Percentiles rank a stretch among this genome's conserved stretches.
Evolutionary conservation across 257 asterid species (phyloP).

Genomic region (Striga asiatica): DNA sequence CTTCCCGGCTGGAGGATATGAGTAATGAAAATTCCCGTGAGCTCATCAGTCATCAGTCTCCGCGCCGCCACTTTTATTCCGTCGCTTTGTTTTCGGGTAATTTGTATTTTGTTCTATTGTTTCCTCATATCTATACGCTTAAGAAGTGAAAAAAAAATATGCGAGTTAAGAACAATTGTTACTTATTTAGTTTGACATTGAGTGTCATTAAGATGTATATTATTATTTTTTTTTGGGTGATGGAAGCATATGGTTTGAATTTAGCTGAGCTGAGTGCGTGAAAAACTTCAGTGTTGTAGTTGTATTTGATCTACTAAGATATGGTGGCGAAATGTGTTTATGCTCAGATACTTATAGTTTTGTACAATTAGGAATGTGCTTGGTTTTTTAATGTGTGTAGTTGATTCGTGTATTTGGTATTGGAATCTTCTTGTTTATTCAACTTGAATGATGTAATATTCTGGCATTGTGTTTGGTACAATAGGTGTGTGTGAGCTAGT

Average conservation of each 20-base stretch:
- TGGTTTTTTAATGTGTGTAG: too few species aligned
- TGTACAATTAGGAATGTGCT: too few species aligned
- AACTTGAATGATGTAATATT: too few species aligned
- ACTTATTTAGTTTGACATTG: neutral
- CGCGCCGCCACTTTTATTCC: conserved; percentile 24
- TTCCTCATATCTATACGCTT: neutral
- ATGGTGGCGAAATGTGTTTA: neutral
- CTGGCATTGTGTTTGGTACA: neutral
- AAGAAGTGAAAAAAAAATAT: neutral
- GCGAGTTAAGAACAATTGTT: too few species aligned
- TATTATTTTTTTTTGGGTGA: too few species aligned
- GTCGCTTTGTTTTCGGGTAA: conserved; percentile 23
- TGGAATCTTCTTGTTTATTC: too few species aligned
- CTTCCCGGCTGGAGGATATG: conserved; percentile 6
- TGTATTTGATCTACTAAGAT: too few species aligned
- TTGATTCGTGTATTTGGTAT: too few species aligned
- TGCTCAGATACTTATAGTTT: too few species aligned
- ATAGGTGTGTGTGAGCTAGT: neutral
- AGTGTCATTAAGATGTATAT: neutral
- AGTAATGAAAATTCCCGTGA: conserved; percentile 9
- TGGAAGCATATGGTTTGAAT: too few species aligned
- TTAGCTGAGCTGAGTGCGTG: neutral
- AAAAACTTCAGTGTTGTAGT: too few species aligned
- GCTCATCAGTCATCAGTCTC: conserved; percentile 9
- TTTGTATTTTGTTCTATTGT: neutral